These are phyloP conservation scores for Fusarium continuum DNA, from an alignment of 2,329 filamentous ascomycete genomes.

Conservation along the genomic window DNA sequence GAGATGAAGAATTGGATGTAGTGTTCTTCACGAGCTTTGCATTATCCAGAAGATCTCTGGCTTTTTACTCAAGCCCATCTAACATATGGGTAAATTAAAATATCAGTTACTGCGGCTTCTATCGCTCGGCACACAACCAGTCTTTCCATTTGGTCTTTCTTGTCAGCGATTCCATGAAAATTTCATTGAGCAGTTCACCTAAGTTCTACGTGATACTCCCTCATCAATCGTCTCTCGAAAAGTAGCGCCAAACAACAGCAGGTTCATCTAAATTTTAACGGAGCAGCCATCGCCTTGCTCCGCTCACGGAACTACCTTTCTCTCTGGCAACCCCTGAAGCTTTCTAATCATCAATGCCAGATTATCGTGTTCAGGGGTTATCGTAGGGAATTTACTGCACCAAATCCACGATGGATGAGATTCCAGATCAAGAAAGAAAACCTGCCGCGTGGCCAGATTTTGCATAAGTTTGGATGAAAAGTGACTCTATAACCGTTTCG, in stretches of 20 bases:
- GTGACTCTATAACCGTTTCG: slow-evolving; percentile 4
- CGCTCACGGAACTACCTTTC: not conserved
- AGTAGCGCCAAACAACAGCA: slow-evolving; percentile 14
- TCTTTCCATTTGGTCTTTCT: slow-evolving; percentile 26
- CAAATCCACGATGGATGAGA: slow-evolving; percentile 33
- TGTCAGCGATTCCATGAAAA: too few relatives aligned
- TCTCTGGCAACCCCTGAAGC: slow-evolving; percentile 4
- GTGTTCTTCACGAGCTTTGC: slow-evolving; percentile 4
- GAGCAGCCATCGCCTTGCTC: not conserved
- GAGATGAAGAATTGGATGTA: too few relatives aligned
- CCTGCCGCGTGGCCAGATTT: not conserved
- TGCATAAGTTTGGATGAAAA: not conserved
- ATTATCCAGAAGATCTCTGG: not conserved
- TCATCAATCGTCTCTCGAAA: slow-evolving; percentile 7
- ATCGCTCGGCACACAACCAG: slow-evolving; percentile 22
- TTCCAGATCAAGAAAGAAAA: slow-evolving; percentile 40
- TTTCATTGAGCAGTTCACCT: too few relatives aligned
- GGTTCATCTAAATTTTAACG: not conserved
- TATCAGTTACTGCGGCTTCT: slow-evolving; percentile 33
- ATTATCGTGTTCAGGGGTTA: slow-evolving; percentile 21
- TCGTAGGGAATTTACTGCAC: slow-evolving; percentile 33
- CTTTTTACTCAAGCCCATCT: slow-evolving; percentile 1
- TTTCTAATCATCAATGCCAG: slow-evolving; percentile 10
- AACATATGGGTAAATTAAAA: slow-evolving; percentile 18
- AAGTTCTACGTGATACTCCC: not conserved